Conservation (phyloP, 805 yeast genomes). For the Candida ponderosae region DNA sequence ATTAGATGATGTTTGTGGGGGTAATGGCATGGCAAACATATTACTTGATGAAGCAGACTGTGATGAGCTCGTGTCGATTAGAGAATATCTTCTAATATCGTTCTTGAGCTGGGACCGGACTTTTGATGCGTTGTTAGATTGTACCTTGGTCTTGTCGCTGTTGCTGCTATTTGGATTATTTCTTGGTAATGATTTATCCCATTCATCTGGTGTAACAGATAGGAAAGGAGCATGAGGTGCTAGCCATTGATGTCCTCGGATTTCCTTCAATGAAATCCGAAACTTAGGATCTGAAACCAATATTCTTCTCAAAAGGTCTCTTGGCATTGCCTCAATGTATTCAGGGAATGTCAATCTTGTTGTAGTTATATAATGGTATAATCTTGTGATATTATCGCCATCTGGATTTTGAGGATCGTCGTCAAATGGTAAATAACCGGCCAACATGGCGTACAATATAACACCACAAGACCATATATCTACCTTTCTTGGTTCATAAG, state of each 20-base stretch:
- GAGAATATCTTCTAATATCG: slow-evolving; percentile 29
- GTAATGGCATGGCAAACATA: slow-evolving; percentile 48
- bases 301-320: slow-evolving; percentile 82
- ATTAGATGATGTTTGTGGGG: slow-evolving; percentile 63
- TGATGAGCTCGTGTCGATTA: slow-evolving; percentile 38
- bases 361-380: slow-evolving; percentile 85
- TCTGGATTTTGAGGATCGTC: slow-evolving; percentile 97
- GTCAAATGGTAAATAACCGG: slow-evolving; percentile 95
- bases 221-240: slow-evolving; percentile 76
- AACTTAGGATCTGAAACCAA: slow-evolving; percentile 78
- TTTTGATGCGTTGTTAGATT: slow-evolving; percentile 7
- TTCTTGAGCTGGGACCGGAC: slow-evolving; percentile 14
- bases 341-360: slow-evolving; percentile 95
- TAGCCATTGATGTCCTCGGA: slow-evolving; percentile 83
- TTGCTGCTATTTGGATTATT: slow-evolving; percentile 24
- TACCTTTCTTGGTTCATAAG: slow-evolving; percentile 88
- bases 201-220: slow-evolving; percentile 79
- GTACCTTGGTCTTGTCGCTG: slow-evolving; percentile 32
- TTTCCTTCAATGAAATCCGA: slow-evolving; percentile 60
- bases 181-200: slow-evolving; percentile 57
- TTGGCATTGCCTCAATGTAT: slow-evolving; percentile 80
- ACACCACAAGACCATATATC: slow-evolving; percentile 98
- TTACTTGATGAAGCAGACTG: slow-evolving; percentile 29
- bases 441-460: slow-evolving; percentile 90
- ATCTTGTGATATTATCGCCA: slow-evolving; percentile 84